Evolutionary conservation across 176 grass and related monocot genomes (phyloP).

Genomic region (Themeda triandra): DNA sequence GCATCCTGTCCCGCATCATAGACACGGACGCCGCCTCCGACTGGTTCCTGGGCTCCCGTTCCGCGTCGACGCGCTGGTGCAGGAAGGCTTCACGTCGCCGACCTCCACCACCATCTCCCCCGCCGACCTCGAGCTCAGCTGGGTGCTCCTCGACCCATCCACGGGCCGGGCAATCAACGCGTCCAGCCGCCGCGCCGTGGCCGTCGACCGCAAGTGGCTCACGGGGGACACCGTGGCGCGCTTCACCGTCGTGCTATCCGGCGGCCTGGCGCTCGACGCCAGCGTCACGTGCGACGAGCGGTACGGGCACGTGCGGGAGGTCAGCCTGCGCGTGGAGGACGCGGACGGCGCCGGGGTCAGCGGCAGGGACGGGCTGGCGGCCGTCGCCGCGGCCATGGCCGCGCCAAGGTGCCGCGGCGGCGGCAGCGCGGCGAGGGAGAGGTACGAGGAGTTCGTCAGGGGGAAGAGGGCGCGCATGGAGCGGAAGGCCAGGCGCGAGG

Average conservation of each 20-base stretch:
- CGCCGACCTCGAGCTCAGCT: slow-evolving; percentile 57
- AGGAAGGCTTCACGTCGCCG: slow-evolving; percentile 40
- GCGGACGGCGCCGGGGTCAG: slow-evolving; percentile 26
- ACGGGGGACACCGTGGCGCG: too few relatives aligned
- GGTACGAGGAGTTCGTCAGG: slow-evolving; percentile 41
- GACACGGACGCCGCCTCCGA: slow-evolving; percentile 52
- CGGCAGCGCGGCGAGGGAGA: not conserved
- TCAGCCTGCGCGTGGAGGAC: slow-evolving; percentile 43
- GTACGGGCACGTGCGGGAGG: slow-evolving; percentile 57
- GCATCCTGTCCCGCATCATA: slow-evolving; percentile 55
- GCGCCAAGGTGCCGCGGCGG: not conserved
- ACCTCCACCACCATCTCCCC: not conserved
- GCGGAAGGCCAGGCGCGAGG: slow-evolving; percentile 38
- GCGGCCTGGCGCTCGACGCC: too few relatives aligned
- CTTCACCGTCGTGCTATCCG: too few relatives aligned
- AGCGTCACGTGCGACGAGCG: too few relatives aligned
- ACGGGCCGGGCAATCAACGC: slow-evolving; percentile 38
- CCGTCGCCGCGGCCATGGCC: slow-evolving; percentile 25
- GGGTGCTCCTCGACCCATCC: slow-evolving; percentile 61
- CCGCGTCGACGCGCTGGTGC: slow-evolving; percentile 67
- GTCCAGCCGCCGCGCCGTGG: slow-evolving; percentile 46
- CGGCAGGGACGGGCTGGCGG: slow-evolving; percentile 30
- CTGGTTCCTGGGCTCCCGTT: slow-evolving; percentile 81
- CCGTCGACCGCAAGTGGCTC: too few relatives aligned
- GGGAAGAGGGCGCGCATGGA: slow-evolving; percentile 42